Evolutionary conservation across 2,329 filamentous ascomycete species (phyloP).

Genomic region (Dryadomyces sulphureus): DNA sequence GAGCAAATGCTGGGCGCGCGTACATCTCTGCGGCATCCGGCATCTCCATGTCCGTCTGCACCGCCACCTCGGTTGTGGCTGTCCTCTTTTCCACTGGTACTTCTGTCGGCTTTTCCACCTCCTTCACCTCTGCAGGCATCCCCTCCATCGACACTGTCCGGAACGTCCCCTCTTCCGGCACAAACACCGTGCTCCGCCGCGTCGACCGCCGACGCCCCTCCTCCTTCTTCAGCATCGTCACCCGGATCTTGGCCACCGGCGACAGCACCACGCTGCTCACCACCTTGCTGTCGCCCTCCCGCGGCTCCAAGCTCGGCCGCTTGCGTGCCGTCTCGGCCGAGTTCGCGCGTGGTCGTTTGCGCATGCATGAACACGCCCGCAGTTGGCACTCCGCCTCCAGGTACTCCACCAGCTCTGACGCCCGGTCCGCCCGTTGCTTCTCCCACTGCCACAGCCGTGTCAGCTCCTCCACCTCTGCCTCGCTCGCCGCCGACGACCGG

Average conservation of each 20-base stretch:
- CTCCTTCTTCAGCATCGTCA: slow-evolving; percentile 8
- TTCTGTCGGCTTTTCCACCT: slow-evolving; percentile 13
- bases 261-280: slow-evolving; percentile 22
- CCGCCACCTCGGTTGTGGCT: slow-evolving; percentile 6
- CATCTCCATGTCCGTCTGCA: slow-evolving; percentile 20
- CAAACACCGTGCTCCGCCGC: slow-evolving; percentile 39
- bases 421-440: slow-evolving; percentile 49
- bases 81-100: not conserved
- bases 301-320: slow-evolving; percentile 16
- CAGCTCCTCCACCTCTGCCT: slow-evolving; percentile 44
- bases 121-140: slow-evolving; percentile 24
- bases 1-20: too few relatives aligned
- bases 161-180: slow-evolving; percentile 49
- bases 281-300: slow-evolving; percentile 15
- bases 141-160: slow-evolving; percentile 38
- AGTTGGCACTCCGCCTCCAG: slow-evolving; percentile 61
- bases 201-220: slow-evolving; percentile 4
- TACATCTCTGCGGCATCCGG: too few relatives aligned
- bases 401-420: slow-evolving; percentile 61
- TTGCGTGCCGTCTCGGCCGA: slow-evolving; percentile 19
- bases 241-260: slow-evolving; percentile 11
- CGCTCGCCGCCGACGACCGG: slow-evolving; percentile 37
- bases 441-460: slow-evolving; percentile 37
- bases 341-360: slow-evolving; percentile 20
- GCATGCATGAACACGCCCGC: slow-evolving; percentile 47